Base-by-base conservation (phyloP, 1,139 yeast genomes). In the Suhomyces panamericanus region DNA sequence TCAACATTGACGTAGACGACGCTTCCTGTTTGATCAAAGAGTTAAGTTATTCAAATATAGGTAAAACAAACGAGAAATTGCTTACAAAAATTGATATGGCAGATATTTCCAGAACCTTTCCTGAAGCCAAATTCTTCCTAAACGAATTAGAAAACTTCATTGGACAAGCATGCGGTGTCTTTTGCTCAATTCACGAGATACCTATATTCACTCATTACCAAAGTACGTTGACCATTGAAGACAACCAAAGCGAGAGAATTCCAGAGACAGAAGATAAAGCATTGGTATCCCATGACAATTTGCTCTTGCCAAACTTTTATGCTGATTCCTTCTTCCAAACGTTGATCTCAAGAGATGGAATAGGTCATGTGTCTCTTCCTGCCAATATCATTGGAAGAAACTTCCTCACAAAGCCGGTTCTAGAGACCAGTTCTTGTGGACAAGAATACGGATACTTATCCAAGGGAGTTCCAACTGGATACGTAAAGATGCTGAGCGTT, bases 311-410 rank as follows among this genome's bases (percentile, higher is more conserved):
- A 1, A 56, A 64, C 17, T 73, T 55, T 44, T 62, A 64, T 37
- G 70, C 75, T 11, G 56, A 49, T 14, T 57, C 69, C 1, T 74
- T 62, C 48, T 59, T 55, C 42, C 77, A 73, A 42, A 64, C 75
- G 0, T 54, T 73, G 4, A 43, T 70, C 26, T 65, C 75, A 0
- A 55, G 73, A 45, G 76, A 73, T 51, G 49, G 58, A 1, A 32
- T 57, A 7, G 77, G 78, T 2, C 57, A 56, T 47, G 66, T 73
- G 1, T 70, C 78, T 0, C 40, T 57, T 26, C 57, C 67, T 9
- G 77, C 76, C 0, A 54, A 53, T 30, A 33, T 70, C 1, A 65
- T 70, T 24, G 73, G 73, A 2, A 54, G 57, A 34, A 67, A 66
- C 46, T 73, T 59, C 44, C 57, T 73, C 35, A 44, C 56, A 1